phyloP scores from a whole-genome alignment of 1,139 yeast species.

The Suhomyces guaymorum region DNA sequence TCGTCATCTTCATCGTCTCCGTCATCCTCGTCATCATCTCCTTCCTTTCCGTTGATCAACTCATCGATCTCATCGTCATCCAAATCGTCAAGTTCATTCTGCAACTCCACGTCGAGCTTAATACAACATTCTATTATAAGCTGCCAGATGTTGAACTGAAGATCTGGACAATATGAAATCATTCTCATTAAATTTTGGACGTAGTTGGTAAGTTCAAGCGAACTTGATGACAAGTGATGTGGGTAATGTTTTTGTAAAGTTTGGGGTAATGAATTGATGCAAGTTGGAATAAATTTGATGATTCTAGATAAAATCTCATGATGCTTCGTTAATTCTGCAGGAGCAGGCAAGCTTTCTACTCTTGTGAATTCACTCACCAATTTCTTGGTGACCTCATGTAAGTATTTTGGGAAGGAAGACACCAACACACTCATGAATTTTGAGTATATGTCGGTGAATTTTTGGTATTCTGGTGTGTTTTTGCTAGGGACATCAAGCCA shows the following conservation, averaged over 20 bases:
- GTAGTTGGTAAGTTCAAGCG: conserved; percentile 59
- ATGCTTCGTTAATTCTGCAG: conserved; percentile 45
- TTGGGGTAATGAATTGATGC: conserved; percentile 63
- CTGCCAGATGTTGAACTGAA: conserved; percentile 76
- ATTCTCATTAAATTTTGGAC: conserved; percentile 61
- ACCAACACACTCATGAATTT: conserved; percentile 77
- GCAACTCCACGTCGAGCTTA: conserved; percentile 90
- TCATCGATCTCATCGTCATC: conserved; percentile 75
- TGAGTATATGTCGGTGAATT: conserved; percentile 54
- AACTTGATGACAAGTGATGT: conserved; percentile 65
- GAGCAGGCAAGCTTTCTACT: conserved; percentile 13
- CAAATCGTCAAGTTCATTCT: conserved; percentile 80
- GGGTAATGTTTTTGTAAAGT: conserved; percentile 68
- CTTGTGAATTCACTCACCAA: conserved; percentile 59
- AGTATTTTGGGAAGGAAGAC: conserved; percentile 86
- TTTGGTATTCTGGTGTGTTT: conserved; percentile 21
- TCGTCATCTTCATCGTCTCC: conserved; percentile 29
- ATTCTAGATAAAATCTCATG: conserved; percentile 68
- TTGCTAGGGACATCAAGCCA: conserved; percentile 52
- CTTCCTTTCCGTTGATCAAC: conserved; percentile 55
- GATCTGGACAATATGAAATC: conserved; percentile 70
- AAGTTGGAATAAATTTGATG: conserved; percentile 75
- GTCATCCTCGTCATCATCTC: conserved; percentile 30
- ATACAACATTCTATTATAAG: conserved; percentile 76
- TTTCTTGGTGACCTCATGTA: conserved; percentile 73